Conservation (phyloP, 306 rosid species). For the Arachis stenosperma region DNA sequence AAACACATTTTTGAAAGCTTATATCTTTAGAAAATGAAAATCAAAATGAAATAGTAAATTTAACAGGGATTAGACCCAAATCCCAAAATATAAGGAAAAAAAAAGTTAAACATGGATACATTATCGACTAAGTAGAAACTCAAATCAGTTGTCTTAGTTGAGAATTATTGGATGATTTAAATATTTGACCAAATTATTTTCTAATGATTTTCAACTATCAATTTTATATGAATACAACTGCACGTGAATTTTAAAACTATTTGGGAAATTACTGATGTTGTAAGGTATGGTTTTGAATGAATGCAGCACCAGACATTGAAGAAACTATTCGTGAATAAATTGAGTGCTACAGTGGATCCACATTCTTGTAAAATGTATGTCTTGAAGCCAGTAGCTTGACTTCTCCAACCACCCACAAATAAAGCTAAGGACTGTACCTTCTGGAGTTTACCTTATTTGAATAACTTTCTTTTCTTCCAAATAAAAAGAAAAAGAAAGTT, state of each 20-base stretch:
- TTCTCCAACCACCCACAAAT: background rate
- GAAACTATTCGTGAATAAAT: slow-evolving; percentile 55
- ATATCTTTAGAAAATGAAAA: too few relatives aligned
- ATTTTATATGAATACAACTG: too few relatives aligned
- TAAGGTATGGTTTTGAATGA: slow-evolving; percentile 20
- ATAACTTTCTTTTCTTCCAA: background rate
- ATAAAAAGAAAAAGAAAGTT: background rate
- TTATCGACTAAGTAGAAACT: too few relatives aligned
- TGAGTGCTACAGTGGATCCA: slow-evolving; percentile 63
- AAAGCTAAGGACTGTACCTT: slow-evolving; percentile 16
- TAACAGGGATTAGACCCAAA: too few relatives aligned
- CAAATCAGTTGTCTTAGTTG: too few relatives aligned
- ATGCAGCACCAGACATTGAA: slow-evolving; percentile 81
- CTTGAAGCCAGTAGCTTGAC: slow-evolving; percentile 69
- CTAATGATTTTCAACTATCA: too few relatives aligned
- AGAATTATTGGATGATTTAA: too few relatives aligned
- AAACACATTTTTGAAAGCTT: too few relatives aligned
- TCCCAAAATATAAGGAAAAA: too few relatives aligned
- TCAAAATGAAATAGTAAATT: too few relatives aligned
- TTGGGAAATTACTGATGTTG: background rate
- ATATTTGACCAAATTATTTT: too few relatives aligned
- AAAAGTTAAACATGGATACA: too few relatives aligned
- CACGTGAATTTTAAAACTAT: background rate
- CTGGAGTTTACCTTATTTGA: background rate
- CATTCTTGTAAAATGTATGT: slow-evolving; percentile 80